Conservation (phyloP, 1,284 basidiomycete genomes). For the Phylloboletellus chloephorus region DNA sequence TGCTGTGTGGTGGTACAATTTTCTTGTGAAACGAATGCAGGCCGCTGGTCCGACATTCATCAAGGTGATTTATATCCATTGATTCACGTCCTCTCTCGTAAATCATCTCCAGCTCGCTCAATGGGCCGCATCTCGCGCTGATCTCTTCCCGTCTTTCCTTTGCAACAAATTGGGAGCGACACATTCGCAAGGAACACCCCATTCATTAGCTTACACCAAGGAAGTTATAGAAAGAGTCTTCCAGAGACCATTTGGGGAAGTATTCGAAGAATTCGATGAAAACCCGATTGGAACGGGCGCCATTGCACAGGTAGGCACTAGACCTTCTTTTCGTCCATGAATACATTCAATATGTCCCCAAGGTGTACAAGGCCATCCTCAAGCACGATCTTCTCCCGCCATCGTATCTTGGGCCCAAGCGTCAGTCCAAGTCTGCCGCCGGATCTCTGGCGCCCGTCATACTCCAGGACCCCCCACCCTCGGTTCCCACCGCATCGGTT, state of each 20-base stretch:
- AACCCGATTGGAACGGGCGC: slow-evolving; percentile 95
- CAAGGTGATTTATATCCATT: slow-evolving; percentile 56
- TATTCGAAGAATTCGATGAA: slow-evolving; percentile 89
- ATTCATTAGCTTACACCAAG: slow-evolving; percentile 80
- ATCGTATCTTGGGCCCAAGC: slow-evolving; percentile 67
- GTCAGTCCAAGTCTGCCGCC: slow-evolving; percentile 44
- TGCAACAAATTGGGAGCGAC: slow-evolving; percentile 84
- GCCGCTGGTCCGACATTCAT: slow-evolving; percentile 95
- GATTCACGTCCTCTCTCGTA: slow-evolving; percentile 8
- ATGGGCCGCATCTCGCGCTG: slow-evolving; percentile 95
- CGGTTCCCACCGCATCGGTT: slow-evolving; percentile 75
- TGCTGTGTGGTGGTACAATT: slow-evolving; percentile 92
- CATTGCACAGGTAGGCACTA: slow-evolving; percentile 80
- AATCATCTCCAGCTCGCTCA: slow-evolving; percentile 70
- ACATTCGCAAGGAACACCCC: slow-evolving; percentile 86
- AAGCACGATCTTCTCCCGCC: slow-evolving; percentile 80
- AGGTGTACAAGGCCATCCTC: slow-evolving; percentile 86
- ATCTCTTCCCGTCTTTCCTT: slow-evolving; percentile 90
- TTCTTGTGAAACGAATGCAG: slow-evolving; percentile 89
- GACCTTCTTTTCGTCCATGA: neutral
- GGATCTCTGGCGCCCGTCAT: slow-evolving; percentile 51
- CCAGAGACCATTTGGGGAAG: slow-evolving; percentile 74
- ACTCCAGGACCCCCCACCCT: slow-evolving; percentile 55
- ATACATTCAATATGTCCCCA: slow-evolving; percentile 5
- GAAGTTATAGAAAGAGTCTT: slow-evolving; percentile 83